A percentile compares a stretch with the other conserved stretches of the same genome.
phyloP scores from a whole-genome alignment of 805 yeast species.

The Sugiyamaella valdiviana region DNA sequence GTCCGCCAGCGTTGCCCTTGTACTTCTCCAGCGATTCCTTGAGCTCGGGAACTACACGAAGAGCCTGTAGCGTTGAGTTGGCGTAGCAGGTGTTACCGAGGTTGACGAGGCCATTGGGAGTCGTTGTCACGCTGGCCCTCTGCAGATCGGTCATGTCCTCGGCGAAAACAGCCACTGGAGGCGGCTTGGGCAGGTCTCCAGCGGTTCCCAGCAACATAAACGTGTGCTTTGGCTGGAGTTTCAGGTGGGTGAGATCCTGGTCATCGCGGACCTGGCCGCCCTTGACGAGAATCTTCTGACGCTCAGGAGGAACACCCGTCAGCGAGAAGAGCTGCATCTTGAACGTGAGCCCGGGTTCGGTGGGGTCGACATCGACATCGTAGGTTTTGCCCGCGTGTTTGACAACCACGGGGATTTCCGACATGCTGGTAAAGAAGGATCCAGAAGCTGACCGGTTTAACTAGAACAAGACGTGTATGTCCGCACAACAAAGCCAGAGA shows the following conservation, averaged over 20 bases:
- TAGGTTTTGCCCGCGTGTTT: conserved; percentile 67
- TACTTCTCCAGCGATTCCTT: conserved; percentile 40
- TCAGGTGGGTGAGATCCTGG: conserved; percentile 43
- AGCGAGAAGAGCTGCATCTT: conserved; percentile 63
- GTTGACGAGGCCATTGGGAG: conserved; percentile 62
- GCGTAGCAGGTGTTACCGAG: conserved; percentile 75
- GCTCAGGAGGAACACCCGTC: conserved; percentile 78
- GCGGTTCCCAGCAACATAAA: conserved; percentile 93
- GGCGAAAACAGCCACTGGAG: conserved; percentile 49
- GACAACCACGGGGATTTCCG: conserved; percentile 27
- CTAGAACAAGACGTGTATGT: too few species aligned
- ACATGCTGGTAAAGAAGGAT: not conserved
- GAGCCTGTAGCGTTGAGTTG: conserved; percentile 61
- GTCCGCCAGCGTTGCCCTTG: conserved; percentile 22
- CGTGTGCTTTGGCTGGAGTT: conserved; percentile 56
- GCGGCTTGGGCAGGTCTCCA: conserved; percentile 47
- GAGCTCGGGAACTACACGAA: conserved; percentile 45
- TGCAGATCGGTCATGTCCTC: conserved; percentile 58
- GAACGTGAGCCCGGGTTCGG: conserved; percentile 53
- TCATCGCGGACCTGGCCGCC: conserved; percentile 84
- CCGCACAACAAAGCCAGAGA: not conserved
- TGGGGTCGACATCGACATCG: conserved; percentile 48
- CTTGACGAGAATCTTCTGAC: conserved; percentile 85
- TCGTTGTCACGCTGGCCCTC: conserved; percentile 32
- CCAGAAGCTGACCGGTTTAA: too few species aligned